Evolutionary conservation across 805 yeast species (phyloP), one percentile per base, ranked within the genome.

Genomic region (Isabelozyma pseudorhagii): DNA sequence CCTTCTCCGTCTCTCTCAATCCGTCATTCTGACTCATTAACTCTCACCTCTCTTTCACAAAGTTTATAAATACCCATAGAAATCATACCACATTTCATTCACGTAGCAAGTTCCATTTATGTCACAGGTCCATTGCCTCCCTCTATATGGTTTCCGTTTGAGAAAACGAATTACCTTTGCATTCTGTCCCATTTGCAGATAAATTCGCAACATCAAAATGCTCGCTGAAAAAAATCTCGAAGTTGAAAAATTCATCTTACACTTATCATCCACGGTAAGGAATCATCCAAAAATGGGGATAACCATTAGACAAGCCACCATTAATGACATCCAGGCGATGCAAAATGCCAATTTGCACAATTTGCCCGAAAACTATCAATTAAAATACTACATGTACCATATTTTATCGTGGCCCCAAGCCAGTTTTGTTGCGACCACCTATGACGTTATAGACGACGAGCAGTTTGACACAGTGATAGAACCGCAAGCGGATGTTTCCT

Each of bases 351-450:
- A 92, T 65, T 73, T 92, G 66, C 87, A 87, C 55, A 93, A 93
- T 63, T 75, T 94, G 53, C 99, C 99, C 5, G 99, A 94, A 67
- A 94, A 94, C 71, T 94, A 94, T 65, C 85, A 88, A 55, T 73
- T 92, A 68, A 91, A 92, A 67, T 94, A 91, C 71, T 94, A 94
- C 71, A 80, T 94, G 78, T 94, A 94, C 69, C 99, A 94, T 69
- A 80, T 90, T 8, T 72, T 93, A 46, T 85, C 97, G 38, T 94
- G 99, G 99, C 99, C 99, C 1, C 96, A 93, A 66, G 96, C 96
- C 11, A 89, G 97, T 40, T 94, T 85, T 72, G 98, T 94, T 38
- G 99, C 99, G 14, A 86, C 93, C 1, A 85, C 94, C 1, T 81
- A 85, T 27, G 87, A 63, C 25, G 54, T 60, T 39, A 40, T 38